These are phyloP conservation scores for Amaranthus palmeri DNA, from an alignment of 148 eudicot species.

Conservation along the genomic window DNA sequence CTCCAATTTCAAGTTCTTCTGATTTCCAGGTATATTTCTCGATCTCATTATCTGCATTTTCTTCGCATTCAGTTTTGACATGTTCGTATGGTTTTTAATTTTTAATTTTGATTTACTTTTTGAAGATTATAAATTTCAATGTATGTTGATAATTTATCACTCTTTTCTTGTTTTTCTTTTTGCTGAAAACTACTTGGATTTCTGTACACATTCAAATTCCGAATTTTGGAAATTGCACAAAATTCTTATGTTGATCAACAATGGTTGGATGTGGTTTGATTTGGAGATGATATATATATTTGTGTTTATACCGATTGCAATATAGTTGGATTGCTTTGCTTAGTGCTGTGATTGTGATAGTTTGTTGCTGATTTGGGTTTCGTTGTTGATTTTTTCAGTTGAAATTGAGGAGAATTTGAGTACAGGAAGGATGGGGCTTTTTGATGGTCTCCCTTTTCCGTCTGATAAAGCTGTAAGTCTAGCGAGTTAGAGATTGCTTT, in stretches of 20 bases:
- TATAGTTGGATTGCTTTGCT: constrained; percentile 12
- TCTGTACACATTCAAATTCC: neutral
- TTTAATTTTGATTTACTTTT: neutral
- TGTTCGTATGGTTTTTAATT: neutral
- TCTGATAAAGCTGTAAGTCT: constrained; percentile 74
- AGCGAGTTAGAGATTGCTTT: neutral
- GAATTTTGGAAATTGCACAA: neutral
- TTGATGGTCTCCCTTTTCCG: constrained; percentile 88
- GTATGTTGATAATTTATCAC: constrained; percentile 1
- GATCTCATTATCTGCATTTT: constrained; percentile 22
- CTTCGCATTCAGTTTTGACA: neutral
- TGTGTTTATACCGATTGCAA: neutral
- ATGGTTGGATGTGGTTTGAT: neutral
- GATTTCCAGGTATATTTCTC: constrained; percentile 22
- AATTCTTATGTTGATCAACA: neutral
- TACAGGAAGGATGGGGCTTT: constrained; percentile 65
- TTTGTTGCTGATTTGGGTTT: constrained; percentile 13
- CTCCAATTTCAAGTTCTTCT: neutral
- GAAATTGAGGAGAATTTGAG: constrained; percentile 11
- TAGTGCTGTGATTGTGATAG: constrained; percentile 12
- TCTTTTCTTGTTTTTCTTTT: neutral
- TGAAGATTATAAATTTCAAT: neutral
- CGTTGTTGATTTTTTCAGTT: neutral
- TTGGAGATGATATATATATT: neutral
- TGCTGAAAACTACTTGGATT: neutral